These are phyloP conservation scores for Pichia cabralensis DNA, from an alignment of 805 yeast genomes.

Conservation along the genomic window DNA sequence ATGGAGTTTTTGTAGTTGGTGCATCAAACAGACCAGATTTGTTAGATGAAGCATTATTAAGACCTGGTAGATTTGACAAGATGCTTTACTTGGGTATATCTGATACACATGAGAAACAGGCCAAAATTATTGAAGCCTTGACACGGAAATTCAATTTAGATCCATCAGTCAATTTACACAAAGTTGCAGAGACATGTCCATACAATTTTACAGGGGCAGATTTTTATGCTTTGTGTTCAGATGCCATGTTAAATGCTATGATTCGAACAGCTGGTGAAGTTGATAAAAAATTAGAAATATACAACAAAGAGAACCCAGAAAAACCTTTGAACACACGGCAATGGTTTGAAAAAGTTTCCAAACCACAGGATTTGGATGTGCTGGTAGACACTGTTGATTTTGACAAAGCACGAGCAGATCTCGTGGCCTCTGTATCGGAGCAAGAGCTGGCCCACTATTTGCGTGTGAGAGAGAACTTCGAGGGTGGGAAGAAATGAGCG, in stretches of 20 bases:
- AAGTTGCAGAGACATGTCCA: slow-evolving; percentile 63
- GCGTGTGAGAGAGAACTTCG: slow-evolving; percentile 71
- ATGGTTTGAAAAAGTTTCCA: slow-evolving; percentile 85
- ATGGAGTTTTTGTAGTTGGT: slow-evolving; percentile 96
- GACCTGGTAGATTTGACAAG: slow-evolving; percentile 95
- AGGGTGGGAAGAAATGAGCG: slow-evolving; percentile 42
- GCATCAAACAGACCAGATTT: slow-evolving; percentile 97
- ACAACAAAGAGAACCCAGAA: slow-evolving; percentile 30
- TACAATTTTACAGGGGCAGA: slow-evolving; percentile 97
- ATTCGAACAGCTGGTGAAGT: slow-evolving; percentile 73
- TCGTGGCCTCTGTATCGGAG: slow-evolving; percentile 78
- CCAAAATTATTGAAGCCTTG: slow-evolving; percentile 75
- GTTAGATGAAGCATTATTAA: slow-evolving; percentile 82
- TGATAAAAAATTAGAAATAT: slow-evolving; percentile 50
- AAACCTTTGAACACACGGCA: slow-evolving; percentile 57
- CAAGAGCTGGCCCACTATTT: slow-evolving; percentile 81
- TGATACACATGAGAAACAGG: slow-evolving; percentile 83
- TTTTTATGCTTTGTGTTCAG: slow-evolving; percentile 91
- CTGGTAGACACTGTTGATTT: slow-evolving; percentile 66
- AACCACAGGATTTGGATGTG: slow-evolving; percentile 55
- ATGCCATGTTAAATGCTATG: slow-evolving; percentile 95
- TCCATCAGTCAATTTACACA: slow-evolving; percentile 45
- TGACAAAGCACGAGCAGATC: slow-evolving; percentile 56
- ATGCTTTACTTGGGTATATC: slow-evolving; percentile 89
- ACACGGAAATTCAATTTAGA: slow-evolving; percentile 70